These are phyloP conservation scores for Trametes pubescens DNA, from an alignment of 1,284 basidiomycete genomes.

Conservation along the genomic window DNA sequence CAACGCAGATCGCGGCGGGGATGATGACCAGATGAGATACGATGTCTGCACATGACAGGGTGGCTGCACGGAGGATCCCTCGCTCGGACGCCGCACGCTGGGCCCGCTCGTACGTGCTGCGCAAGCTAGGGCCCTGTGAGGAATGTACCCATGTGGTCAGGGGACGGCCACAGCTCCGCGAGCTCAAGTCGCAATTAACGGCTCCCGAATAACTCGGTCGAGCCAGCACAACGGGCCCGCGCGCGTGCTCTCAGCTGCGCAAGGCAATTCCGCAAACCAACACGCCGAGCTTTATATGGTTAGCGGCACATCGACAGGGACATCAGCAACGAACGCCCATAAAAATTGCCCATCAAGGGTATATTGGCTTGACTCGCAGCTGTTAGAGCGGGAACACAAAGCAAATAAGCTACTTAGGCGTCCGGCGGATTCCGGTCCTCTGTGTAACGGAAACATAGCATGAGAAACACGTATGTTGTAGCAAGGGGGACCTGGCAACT, in stretches of 20 bases:
- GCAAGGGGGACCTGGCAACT: background rate
- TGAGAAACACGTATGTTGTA: background rate
- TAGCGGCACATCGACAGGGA: constrained; percentile 1
- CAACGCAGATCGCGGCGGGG: constrained; percentile 6
- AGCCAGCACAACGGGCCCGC: background rate
- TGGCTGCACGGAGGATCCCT: background rate
- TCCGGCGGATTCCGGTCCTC: background rate
- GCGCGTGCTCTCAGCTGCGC: background rate
- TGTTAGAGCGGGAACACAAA: background rate
- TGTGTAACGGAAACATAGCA: background rate
- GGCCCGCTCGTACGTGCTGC: background rate
- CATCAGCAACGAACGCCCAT: constrained; percentile 2
- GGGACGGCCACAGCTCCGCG: constrained; percentile 1
- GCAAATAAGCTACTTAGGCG: background rate
- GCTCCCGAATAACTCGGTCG: constrained; percentile 2
- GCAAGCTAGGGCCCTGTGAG: background rate
- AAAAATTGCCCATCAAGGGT: constrained; percentile 2
- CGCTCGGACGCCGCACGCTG: constrained; percentile 1
- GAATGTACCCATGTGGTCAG: background rate
- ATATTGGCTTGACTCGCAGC: background rate
- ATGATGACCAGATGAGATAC: constrained; percentile 3
- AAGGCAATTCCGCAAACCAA: constrained; percentile 5
- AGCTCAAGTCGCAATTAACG: background rate
- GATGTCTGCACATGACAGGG: background rate
- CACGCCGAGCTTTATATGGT: constrained; percentile 1